Conservation (phyloP, 2,329 filamentous ascomycete species). For the Penicillium sp. region DNA sequence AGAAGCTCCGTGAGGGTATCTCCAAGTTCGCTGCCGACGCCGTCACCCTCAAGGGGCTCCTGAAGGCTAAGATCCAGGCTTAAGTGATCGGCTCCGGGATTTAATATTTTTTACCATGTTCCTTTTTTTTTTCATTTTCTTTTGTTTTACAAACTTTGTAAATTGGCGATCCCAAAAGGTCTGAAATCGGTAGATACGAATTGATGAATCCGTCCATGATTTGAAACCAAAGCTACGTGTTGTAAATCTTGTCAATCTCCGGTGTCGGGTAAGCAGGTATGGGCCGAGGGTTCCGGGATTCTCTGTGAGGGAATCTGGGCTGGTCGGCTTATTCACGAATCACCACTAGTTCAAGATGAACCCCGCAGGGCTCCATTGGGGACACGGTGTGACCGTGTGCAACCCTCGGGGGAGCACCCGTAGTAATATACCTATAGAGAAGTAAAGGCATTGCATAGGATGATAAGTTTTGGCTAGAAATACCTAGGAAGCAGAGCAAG, state of each 20-base stretch:
- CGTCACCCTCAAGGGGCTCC: conserved; percentile 84
- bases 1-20: conserved; percentile 99
- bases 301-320: conserved; percentile 12
- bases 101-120: conserved; percentile 1
- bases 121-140: conserved; percentile 5
- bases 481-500: too few species aligned
- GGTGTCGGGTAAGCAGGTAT: neutral
- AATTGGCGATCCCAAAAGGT: conserved; percentile 26
- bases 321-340: conserved; percentile 21
- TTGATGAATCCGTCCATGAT: conserved; percentile 22
- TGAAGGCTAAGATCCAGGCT: conserved; percentile 74
- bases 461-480: too few species aligned
- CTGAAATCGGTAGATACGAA: conserved; percentile 27
- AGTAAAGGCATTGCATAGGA: neutral
- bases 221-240: neutral
- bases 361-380: conserved; percentile 16
- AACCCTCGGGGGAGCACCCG: neutral
- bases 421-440: neutral
- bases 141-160: conserved; percentile 17
- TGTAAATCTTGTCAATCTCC: neutral
- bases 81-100: conserved; percentile 17
- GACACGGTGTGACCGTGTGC: conserved; percentile 4
- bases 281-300: conserved; percentile 9
- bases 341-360: neutral
- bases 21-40: conserved; percentile 98